Evolutionary conservation across 345 rosid genomes (phyloP).

Genomic region (Bruguiera parviflora): DNA sequence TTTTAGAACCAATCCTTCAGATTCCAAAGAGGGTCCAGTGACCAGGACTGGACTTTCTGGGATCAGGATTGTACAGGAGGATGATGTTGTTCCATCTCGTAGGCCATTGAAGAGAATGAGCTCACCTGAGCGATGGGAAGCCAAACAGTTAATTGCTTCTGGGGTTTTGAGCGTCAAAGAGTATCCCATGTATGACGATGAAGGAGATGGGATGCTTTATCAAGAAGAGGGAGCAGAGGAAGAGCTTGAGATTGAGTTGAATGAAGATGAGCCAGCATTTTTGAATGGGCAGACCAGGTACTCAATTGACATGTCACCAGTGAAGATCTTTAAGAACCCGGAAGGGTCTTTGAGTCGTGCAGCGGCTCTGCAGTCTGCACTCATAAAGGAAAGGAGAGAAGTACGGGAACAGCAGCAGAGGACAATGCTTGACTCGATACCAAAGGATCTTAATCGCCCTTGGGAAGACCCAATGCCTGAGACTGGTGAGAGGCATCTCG

Average conservation of each 20-base stretch:
- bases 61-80: constrained; percentile 65
- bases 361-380: constrained; percentile 92
- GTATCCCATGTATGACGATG: constrained; percentile 80
- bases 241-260: constrained; percentile 90
- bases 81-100: constrained; percentile 47
- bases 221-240: constrained; percentile 90
- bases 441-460: constrained; percentile 97
- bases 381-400: constrained; percentile 81
- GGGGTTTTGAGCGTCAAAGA: constrained; percentile 62
- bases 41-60: constrained; percentile 72
- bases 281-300: constrained; percentile 76
- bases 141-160: constrained; percentile 85
- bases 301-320: constrained; percentile 79
- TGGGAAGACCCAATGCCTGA: constrained; percentile 99
- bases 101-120: constrained; percentile 88
- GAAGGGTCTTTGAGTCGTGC: constrained; percentile 93
- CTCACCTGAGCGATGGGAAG: constrained; percentile 88
- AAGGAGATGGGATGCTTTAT: constrained; percentile 73
- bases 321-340: constrained; percentile 90
- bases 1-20: constrained; percentile 53
- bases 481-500: constrained; percentile 89
- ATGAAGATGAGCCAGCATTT: constrained; percentile 88
- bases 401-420: constrained; percentile 84
- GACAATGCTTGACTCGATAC: constrained; percentile 90
- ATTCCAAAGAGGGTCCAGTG: constrained; percentile 50